Evolutionary conservation across 2,329 filamentous ascomycete genomes (phyloP).

Genomic region (Botryotinia convoluta): DNA sequence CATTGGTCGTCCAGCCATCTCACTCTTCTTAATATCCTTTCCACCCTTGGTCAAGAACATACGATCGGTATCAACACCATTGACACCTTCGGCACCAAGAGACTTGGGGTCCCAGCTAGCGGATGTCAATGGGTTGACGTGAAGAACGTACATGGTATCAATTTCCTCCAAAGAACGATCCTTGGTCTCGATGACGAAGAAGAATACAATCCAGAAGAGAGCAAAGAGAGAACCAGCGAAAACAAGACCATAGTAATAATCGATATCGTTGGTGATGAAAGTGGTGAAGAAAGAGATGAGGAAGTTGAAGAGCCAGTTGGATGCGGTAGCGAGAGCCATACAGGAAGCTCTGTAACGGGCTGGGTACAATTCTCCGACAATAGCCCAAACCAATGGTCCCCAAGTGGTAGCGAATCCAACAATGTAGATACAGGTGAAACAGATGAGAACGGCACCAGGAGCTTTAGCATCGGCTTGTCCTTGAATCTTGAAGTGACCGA

Average conservation of each 20-base stretch:
- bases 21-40: constrained; percentile 27
- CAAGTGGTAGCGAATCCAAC: constrained; percentile 66
- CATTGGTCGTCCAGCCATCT: constrained; percentile 22
- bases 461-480: constrained; percentile 45
- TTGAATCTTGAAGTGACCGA: constrained; percentile 48
- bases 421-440: constrained; percentile 65
- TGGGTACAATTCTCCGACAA: constrained; percentile 65
- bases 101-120: constrained; percentile 34
- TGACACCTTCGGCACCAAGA: constrained; percentile 25
- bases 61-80: constrained; percentile 21
- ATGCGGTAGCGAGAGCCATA: constrained; percentile 59
- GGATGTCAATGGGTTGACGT: constrained; percentile 45
- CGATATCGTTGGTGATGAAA: constrained; percentile 69
- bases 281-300: constrained; percentile 73
- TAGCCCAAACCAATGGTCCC: constrained; percentile 68
- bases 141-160: constrained; percentile 68
- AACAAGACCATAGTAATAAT: constrained; percentile 64
- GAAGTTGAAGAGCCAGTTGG: constrained; percentile 70
- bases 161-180: constrained; percentile 75
- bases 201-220: constrained; percentile 67
- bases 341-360: constrained; percentile 58
- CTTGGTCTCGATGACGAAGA: constrained; percentile 74
- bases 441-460: constrained; percentile 59
- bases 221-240: constrained; percentile 69
- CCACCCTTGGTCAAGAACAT: constrained; percentile 24